Evolutionary conservation across 208 protist genomes (phyloP).

Genomic region (Trypanosoma scelopori): DNA sequence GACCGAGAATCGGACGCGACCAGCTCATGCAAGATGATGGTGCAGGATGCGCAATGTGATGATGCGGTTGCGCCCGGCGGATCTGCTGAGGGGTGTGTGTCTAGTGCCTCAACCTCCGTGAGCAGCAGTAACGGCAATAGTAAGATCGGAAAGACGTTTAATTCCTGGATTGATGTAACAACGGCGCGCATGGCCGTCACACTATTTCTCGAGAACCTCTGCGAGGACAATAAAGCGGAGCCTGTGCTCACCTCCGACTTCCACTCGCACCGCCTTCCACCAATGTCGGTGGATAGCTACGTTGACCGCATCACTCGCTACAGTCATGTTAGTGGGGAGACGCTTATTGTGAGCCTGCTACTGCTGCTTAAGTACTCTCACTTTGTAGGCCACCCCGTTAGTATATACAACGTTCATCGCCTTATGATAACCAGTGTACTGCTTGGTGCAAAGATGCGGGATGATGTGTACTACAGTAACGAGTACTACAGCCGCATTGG

Average conservation of each 20-base stretch:
- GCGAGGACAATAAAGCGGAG: conserved; percentile 49
- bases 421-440: conserved; percentile 90
- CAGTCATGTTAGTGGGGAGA: conserved; percentile 75
- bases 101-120: too few species aligned
- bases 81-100: background rate
- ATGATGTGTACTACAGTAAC: conserved; percentile 94
- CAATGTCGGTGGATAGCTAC: conserved; percentile 81
- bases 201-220: conserved; percentile 60
- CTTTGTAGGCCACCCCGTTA: conserved; percentile 74
- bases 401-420: conserved; percentile 91
- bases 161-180: background rate
- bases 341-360: conserved; percentile 87
- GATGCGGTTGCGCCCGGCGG: background rate
- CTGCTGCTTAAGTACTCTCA: conserved; percentile 87
- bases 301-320: conserved; percentile 86
- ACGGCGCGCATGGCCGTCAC: conserved; percentile 40
- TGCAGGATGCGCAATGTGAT: background rate
- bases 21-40: background rate
- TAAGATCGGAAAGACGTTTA: background rate
- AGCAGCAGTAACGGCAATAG: background rate
- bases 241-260: conserved; percentile 72
- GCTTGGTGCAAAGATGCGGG: conserved; percentile 91
- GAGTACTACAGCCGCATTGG: conserved; percentile 92
- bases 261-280: conserved; percentile 70
- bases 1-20: background rate